phyloP scores from a whole-genome alignment of 257 asterid species.

The Nicotiana attenuata region DNA sequence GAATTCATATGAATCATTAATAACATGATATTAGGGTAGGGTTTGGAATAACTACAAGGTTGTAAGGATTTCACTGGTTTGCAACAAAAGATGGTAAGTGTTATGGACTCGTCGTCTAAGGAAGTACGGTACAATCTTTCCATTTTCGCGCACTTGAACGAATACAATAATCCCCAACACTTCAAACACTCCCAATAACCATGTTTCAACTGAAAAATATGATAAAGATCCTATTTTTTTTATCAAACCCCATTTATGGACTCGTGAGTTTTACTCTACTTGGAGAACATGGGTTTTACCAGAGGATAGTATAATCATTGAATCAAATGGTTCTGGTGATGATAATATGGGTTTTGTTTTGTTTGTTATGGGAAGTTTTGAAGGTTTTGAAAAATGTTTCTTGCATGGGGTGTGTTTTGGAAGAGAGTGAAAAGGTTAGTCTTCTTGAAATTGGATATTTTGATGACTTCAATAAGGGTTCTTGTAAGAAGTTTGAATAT shows the following conservation, averaged over 20 bases:
- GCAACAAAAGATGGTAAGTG: too few relatives aligned
- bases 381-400: neutral
- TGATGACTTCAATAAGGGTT: constrained; percentile 19
- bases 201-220: constrained; percentile 21
- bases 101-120: too few relatives aligned
- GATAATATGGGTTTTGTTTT: constrained; percentile 13
- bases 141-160: too few relatives aligned
- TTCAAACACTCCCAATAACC: neutral
- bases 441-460: constrained; percentile 51
- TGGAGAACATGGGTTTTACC: constrained; percentile 81
- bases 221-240: constrained; percentile 12
- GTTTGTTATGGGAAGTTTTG: constrained; percentile 25
- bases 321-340: constrained; percentile 6
- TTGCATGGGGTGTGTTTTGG: constrained; percentile 29
- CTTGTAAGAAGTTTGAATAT: constrained; percentile 9
- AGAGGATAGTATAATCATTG: constrained; percentile 35
- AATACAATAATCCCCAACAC: too few relatives aligned
- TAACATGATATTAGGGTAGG: too few relatives aligned
- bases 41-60: too few relatives aligned
- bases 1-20: too few relatives aligned
- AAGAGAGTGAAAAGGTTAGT: constrained; percentile 46
- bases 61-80: too few relatives aligned
- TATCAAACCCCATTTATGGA: constrained; percentile 39
- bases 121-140: too few relatives aligned
- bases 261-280: constrained; percentile 45